These are phyloP conservation scores for Rhizoclosmatium sp. DNA, from an alignment of 192 early-diverging fungal species.

Conservation along the genomic window DNA sequence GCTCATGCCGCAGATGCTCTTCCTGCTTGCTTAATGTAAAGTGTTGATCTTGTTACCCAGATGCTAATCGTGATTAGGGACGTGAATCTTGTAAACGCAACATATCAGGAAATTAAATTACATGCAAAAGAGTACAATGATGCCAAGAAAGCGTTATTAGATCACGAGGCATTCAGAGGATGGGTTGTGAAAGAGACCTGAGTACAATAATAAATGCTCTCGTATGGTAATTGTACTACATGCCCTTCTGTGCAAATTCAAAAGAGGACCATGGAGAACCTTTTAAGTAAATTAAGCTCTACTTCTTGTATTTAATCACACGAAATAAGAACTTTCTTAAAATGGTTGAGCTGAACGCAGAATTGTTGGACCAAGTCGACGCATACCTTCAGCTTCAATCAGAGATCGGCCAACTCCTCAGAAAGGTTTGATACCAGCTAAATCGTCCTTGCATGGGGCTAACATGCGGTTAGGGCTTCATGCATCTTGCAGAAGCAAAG, in stretches of 20 bases:
- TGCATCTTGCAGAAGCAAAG: slow-evolving; percentile 33
- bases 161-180: slow-evolving; percentile 22
- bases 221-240: no score
- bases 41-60: neutral
- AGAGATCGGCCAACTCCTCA: neutral
- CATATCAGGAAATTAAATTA: slow-evolving; percentile 14
- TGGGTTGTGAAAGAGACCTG: slow-evolving; percentile 34
- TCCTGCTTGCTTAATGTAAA: neutral
- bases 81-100: neutral
- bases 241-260: no score
- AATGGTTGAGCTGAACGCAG: neutral
- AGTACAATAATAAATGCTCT: neutral
- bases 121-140: slow-evolving; percentile 3
- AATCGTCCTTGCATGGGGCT: neutral
- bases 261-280: no score
- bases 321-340: neutral
- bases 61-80: neutral
- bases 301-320: neutral
- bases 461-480: slow-evolving; percentile 28
- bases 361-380: slow-evolving; percentile 24
- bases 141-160: slow-evolving; percentile 14
- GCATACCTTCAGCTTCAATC: slow-evolving; percentile 18
- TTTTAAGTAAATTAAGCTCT: no score
- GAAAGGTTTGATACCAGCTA: slow-evolving; percentile 2
- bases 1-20: neutral